A percentile compares a stretch with the other conserved stretches of the same genome.
These are phyloP conservation scores for Lepraria neglecta DNA, from an alignment of 495 filamentous ascomycete species.

Conservation along the genomic window DNA sequence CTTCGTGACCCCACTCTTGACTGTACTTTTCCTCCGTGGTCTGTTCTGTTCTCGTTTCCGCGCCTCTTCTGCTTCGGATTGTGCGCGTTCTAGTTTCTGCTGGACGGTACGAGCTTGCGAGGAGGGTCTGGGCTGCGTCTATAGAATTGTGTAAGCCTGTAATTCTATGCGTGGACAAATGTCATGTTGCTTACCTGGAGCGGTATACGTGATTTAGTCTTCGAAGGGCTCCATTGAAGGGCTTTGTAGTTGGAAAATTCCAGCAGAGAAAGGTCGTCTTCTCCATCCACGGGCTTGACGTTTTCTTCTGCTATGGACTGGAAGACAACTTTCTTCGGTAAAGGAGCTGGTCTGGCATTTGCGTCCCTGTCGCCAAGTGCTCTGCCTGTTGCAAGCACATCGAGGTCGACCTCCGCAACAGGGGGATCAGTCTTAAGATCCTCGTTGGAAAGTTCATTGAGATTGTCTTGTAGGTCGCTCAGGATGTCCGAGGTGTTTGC, in stretches of 20 bases:
- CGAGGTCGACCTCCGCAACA: slow-evolving; percentile 27
- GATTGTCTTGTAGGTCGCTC: slow-evolving; percentile 47
- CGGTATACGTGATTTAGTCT: slow-evolving; percentile 32
- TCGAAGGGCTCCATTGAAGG: slow-evolving; percentile 28
- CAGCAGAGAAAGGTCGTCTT: slow-evolving; percentile 38
- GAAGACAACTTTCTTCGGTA: slow-evolving; percentile 44
- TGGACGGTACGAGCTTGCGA: slow-evolving; percentile 29
- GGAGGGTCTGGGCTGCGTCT: slow-evolving; percentile 27
- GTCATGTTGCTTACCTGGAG: slow-evolving; percentile 33
- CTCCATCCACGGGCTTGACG: slow-evolving; percentile 25
- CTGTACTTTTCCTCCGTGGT: slow-evolving; percentile 41
- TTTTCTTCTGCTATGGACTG: slow-evolving; percentile 39
- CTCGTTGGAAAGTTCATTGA: slow-evolving; percentile 37
- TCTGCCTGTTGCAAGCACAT: slow-evolving; percentile 24
- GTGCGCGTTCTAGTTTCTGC: slow-evolving; percentile 43
- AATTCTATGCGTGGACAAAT: slow-evolving; percentile 26
- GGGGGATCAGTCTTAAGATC: slow-evolving; percentile 30
- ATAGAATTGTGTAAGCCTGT: slow-evolving; percentile 19
- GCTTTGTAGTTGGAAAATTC: slow-evolving; percentile 36
- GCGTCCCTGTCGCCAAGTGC: slow-evolving; percentile 41
- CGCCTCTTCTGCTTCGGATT: slow-evolving; percentile 41
- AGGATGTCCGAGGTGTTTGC: slow-evolving; percentile 46
- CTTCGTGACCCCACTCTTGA: slow-evolving; percentile 37
- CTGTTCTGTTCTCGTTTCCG: slow-evolving; percentile 39
- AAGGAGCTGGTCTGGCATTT: slow-evolving; percentile 35